phyloP scores from a whole-genome alignment of 441 rosid species.

The Erodium moschatum region DNA sequence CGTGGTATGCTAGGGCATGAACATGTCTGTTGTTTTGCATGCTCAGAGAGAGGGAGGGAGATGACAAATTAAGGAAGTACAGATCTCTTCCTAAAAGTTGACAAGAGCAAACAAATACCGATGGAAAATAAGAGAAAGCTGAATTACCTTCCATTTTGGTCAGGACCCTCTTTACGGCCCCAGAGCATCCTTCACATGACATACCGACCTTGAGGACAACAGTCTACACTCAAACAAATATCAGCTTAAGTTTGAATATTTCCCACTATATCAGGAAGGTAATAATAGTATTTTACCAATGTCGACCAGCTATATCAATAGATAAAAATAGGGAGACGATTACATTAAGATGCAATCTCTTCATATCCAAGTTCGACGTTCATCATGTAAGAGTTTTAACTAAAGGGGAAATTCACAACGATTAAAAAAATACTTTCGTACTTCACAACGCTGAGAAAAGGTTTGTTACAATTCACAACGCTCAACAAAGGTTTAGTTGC shows the following conservation, averaged over 20 bases:
- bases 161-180: slow-evolving; percentile 84
- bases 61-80: background rate
- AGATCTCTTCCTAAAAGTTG: background rate
- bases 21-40: background rate
- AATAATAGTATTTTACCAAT: too few species aligned
- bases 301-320: too few species aligned
- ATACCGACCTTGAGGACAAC: slow-evolving; percentile 81
- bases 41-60: background rate
- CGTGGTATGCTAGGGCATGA: background rate
- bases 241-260: slow-evolving; percentile 2
- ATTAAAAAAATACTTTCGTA: too few species aligned
- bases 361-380: too few species aligned
- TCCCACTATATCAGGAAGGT: background rate
- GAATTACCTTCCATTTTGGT: slow-evolving; percentile 76
- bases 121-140: background rate
- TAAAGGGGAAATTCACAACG: too few species aligned
- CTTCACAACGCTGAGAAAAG: too few species aligned
- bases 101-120: background rate
- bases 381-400: too few species aligned
- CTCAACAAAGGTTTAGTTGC: too few species aligned
- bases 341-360: too few species aligned
- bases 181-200: slow-evolving; percentile 84
- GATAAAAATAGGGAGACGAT: too few species aligned
- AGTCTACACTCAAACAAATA: slow-evolving; percentile 44
- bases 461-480: too few species aligned